These are phyloP conservation scores for Hypomyces perniciosus DNA, from an alignment of 2,329 filamentous ascomycete genomes.

Conservation along the genomic window DNA sequence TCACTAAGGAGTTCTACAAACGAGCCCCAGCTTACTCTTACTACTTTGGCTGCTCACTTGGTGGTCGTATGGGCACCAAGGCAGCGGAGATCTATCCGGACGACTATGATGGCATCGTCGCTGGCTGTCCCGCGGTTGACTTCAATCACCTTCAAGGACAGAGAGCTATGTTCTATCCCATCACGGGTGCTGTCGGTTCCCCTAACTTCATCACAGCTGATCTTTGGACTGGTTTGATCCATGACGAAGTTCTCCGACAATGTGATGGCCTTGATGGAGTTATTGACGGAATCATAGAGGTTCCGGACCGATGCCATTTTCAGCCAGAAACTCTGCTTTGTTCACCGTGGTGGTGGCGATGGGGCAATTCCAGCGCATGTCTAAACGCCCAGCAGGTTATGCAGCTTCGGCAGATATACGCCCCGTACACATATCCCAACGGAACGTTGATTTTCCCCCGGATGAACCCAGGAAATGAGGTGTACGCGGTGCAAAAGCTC, in stretches of 20 bases:
- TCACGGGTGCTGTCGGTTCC: slow-evolving; percentile 29
- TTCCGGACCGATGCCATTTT: slow-evolving; percentile 39
- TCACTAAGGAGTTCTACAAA: slow-evolving; percentile 44
- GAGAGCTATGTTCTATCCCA: slow-evolving; percentile 39
- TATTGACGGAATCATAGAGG: slow-evolving; percentile 42
- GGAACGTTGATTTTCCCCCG: slow-evolving; percentile 35
- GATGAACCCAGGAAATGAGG: slow-evolving; percentile 44
- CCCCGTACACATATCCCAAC: slow-evolving; percentile 17
- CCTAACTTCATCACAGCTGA: slow-evolving; percentile 21
- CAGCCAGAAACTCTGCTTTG: slow-evolving; percentile 38
- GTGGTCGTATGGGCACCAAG: slow-evolving; percentile 53
- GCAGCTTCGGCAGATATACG: slow-evolving; percentile 28
- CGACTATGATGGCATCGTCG: slow-evolving; percentile 54
- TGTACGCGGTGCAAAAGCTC: slow-evolving; percentile 28
- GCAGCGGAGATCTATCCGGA: slow-evolving; percentile 46
- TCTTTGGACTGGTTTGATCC: slow-evolving; percentile 18
- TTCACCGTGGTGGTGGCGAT: slow-evolving; percentile 18
- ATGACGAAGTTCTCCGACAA: slow-evolving; percentile 29
- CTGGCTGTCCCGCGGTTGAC: slow-evolving; percentile 38
- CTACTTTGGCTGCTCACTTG: slow-evolving; percentile 53
- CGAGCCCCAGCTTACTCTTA: slow-evolving; percentile 38
- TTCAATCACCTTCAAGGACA: slow-evolving; percentile 29
- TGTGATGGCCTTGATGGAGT: slow-evolving; percentile 46
- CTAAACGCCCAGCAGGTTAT: slow-evolving; percentile 37
- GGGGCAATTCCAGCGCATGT: slow-evolving; percentile 24